A percentile compares a stretch with the other conserved stretches of the same genome.
phyloP scores from a whole-genome alignment of 2,329 filamentous ascomycete genomes.

The Beauveria medogensis region DNA sequence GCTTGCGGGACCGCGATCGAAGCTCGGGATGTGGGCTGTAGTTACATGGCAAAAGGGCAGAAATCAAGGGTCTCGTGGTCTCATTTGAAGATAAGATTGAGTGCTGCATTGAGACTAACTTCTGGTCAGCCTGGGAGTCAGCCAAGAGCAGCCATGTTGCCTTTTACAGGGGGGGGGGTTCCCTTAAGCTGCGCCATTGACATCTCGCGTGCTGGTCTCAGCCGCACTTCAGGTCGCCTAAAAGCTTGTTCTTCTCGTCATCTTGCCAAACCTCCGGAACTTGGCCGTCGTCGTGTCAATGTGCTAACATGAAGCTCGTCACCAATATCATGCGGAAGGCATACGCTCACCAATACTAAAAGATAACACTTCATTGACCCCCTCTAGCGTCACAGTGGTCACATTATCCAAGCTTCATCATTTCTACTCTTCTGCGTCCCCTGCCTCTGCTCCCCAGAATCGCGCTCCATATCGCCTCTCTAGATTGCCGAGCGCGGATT shows the following conservation, averaged over 20 bases:
- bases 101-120: too few species aligned
- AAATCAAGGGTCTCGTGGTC: not conserved
- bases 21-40: not conserved
- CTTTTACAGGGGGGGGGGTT: not conserved
- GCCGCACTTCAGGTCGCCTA: not conserved
- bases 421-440: too few species aligned
- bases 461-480: too few species aligned
- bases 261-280: not conserved
- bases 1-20: not conserved
- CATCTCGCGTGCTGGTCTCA: not conserved
- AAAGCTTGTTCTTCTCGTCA: not conserved
- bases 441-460: not conserved
- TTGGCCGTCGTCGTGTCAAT: not conserved
- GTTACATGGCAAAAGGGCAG: too few species aligned
- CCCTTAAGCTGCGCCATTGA: not conserved
- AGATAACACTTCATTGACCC: too few species aligned
- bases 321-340: not conserved
- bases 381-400: too few species aligned
- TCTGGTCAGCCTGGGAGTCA: slow-evolving; percentile 3
- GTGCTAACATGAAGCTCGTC: slow-evolving; percentile 1
- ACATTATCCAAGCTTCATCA: too few species aligned
- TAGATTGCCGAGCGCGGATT: not conserved
- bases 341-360: not conserved
- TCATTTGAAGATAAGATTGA: not conserved
- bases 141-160: not conserved